phyloP scores from a whole-genome alignment of 164 flowering plant species.

The Litsea cubeba region DNA sequence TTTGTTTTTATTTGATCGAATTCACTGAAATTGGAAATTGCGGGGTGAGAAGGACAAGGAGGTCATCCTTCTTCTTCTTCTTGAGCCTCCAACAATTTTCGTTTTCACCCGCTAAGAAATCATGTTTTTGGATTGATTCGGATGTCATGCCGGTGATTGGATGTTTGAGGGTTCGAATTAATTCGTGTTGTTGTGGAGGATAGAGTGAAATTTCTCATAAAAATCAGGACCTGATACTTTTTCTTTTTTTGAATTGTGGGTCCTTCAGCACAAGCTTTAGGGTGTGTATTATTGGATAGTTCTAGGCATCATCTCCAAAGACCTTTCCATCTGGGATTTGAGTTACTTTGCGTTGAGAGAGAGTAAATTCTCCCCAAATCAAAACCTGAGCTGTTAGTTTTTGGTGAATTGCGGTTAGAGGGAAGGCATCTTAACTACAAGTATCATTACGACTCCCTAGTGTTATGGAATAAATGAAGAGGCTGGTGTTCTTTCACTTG shows the following conservation, averaged over 20 bases:
- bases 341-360: slow-evolving; percentile 1
- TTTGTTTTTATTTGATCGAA: neutral
- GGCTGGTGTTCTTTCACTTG: slow-evolving; percentile 4
- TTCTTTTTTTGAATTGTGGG: no score
- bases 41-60: neutral
- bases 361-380: no score
- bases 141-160: neutral
- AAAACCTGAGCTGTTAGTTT: neutral
- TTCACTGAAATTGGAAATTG: neutral
- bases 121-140: slow-evolving; percentile 2
- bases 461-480: slow-evolving; percentile 16
- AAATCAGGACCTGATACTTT: no score
- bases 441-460: neutral
- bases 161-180: neutral
- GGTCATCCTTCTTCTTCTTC: neutral
- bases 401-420: neutral
- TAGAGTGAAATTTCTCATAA: no score
- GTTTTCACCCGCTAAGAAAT: neutral
- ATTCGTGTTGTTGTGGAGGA: no score
- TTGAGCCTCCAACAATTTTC: neutral
- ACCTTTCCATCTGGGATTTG: neutral
- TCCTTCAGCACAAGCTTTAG: no score
- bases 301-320: no score
- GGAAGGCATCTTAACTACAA: neutral
- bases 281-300: no score